These are phyloP conservation scores for Cadophora sp. DNA, from an alignment of 2,329 filamentous ascomycete species.

Conservation along the genomic window DNA sequence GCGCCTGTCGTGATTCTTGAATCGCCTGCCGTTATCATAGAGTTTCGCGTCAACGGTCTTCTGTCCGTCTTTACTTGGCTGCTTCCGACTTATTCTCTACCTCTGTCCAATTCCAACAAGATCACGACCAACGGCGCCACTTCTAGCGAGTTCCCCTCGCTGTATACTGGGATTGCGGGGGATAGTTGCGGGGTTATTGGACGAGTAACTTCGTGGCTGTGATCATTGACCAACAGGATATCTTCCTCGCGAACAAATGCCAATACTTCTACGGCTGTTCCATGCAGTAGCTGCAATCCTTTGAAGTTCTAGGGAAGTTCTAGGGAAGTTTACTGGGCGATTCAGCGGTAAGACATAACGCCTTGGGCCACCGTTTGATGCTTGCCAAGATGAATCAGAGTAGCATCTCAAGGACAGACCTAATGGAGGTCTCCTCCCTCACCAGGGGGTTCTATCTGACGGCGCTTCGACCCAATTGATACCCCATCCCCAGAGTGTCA, in stretches of 20 bases:
- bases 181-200: background rate
- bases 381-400: conserved; percentile 1
- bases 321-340: background rate
- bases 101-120: background rate
- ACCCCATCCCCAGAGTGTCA: conserved; percentile 7
- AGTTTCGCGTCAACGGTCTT: background rate
- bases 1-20: background rate
- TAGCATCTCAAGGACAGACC: background rate
- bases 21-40: background rate
- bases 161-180: conserved; percentile 5
- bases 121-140: background rate
- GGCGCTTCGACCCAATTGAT: background rate
- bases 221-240: background rate
- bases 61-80: background rate
- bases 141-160: background rate
- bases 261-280: background rate
- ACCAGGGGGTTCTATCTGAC: background rate
- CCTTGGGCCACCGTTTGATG: background rate
- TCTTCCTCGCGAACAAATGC: background rate
- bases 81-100: conserved; percentile 16
- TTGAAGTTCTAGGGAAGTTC: background rate
- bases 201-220: background rate
- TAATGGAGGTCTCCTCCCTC: background rate
- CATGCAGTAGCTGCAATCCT: background rate
- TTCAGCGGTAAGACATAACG: background rate